Percentiles rank a stretch among this genome's conserved stretches.
Evolutionary conservation across 2,329 filamentous ascomycete species (phyloP).

Genomic region (Chlorencoelia australis): DNA sequence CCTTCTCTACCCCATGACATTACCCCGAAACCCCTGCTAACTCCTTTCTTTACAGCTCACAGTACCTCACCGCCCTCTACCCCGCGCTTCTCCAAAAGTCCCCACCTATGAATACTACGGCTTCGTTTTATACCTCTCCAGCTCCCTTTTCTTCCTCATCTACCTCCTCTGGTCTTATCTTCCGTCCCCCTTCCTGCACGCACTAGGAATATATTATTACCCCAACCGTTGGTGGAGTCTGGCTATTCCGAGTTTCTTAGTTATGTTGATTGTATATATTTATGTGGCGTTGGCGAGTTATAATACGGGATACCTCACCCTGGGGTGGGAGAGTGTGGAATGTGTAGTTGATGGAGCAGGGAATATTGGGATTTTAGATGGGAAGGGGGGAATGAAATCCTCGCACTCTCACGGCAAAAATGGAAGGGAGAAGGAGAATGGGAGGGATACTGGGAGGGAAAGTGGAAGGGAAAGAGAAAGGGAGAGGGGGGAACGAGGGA

Average conservation of each 20-base stretch:
- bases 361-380: slow-evolving; percentile 73
- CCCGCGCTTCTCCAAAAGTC: slow-evolving; percentile 80
- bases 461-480: slow-evolving; percentile 22
- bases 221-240: slow-evolving; percentile 97
- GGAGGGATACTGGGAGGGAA: slow-evolving; percentile 24
- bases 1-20: too few relatives aligned
- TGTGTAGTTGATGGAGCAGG: slow-evolving; percentile 87
- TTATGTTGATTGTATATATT: slow-evolving; percentile 82
- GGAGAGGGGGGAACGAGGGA: slow-evolving; percentile 15
- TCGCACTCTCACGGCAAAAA: slow-evolving; percentile 12
- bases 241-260: slow-evolving; percentile 81
- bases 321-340: slow-evolving; percentile 70
- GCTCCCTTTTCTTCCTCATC: slow-evolving; percentile 66
- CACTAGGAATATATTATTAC: slow-evolving; percentile 91
- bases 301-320: slow-evolving; percentile 80
- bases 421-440: slow-evolving; percentile 24
- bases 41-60: too few relatives aligned
- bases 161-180: slow-evolving; percentile 72
- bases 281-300: slow-evolving; percentile 87
- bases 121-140: slow-evolving; percentile 91
- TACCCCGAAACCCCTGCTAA: too few relatives aligned
- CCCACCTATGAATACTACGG: slow-evolving; percentile 99
- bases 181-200: slow-evolving; percentile 82
- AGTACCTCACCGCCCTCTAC: slow-evolving; percentile 56
- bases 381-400: slow-evolving; percentile 45